Evolutionary conservation across 441 rosid genomes (phyloP).

Genomic region (Pelargonium cotyledonis): DNA sequence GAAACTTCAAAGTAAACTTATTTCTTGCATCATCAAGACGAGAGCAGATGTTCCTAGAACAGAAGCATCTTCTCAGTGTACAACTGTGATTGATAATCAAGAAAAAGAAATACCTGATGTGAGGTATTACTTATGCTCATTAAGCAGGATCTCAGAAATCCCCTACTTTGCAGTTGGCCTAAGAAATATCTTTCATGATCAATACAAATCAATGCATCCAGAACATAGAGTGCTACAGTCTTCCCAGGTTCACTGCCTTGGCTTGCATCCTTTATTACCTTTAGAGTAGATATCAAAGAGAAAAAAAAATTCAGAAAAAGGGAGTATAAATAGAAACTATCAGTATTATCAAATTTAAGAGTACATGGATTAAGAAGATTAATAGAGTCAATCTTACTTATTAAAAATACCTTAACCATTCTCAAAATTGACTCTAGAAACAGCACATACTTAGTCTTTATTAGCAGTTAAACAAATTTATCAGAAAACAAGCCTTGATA

Average conservation of each 20-base stretch:
- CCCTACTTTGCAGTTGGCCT: constrained; percentile 93
- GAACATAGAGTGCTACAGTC: constrained; percentile 81
- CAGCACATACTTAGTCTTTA: not conserved
- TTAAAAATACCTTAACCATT: not conserved
- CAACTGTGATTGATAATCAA: not conserved
- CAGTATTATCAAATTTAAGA: not conserved
- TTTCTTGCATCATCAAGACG: not conserved
- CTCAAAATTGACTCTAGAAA: not conserved
- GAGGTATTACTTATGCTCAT: constrained; percentile 64
- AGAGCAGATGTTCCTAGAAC: not conserved
- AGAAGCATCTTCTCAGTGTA: not conserved
- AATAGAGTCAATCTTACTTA: not conserved
- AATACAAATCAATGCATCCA: constrained; percentile 76
- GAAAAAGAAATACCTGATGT: constrained; percentile 45
- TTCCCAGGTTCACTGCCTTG: constrained; percentile 95
- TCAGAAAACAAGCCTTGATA: not conserved
- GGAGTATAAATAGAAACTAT: not conserved
- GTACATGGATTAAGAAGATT: not conserved
- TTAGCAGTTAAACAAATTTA: not conserved
- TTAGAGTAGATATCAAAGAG: constrained; percentile 16
- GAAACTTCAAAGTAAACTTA: not conserved
- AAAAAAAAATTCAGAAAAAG: not conserved
- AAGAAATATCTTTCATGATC: constrained; percentile 88
- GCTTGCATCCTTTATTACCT: constrained; percentile 85
- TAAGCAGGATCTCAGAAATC: constrained; percentile 73